These are phyloP conservation scores for Iodosphaeria phyllophila DNA, from an alignment of 2,329 filamentous ascomycete species.

Conservation along the genomic window DNA sequence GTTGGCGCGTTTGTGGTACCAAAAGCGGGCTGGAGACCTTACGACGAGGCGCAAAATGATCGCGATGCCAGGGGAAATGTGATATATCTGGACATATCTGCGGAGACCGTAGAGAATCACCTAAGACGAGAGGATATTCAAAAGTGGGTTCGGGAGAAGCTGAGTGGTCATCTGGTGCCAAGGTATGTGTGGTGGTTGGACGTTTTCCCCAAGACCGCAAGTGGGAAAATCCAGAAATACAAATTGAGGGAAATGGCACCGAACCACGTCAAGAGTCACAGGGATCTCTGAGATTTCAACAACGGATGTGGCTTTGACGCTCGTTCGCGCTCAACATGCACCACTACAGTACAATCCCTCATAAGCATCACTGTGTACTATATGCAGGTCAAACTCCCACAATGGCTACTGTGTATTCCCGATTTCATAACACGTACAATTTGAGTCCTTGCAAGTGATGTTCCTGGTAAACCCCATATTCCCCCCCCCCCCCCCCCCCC, in stretches of 20 bases:
- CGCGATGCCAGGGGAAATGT: slow-evolving; percentile 6
- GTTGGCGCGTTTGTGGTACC: slow-evolving; percentile 69
- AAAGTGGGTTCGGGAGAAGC: slow-evolving; percentile 49
- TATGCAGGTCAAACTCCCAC: no score
- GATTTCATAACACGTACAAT: no score
- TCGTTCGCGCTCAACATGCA: no score
- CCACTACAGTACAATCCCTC: no score
- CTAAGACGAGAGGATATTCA: slow-evolving; percentile 42
- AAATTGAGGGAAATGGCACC: slow-evolving; percentile 52
- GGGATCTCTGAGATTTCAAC: not conserved
- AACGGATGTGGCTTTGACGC: no score
- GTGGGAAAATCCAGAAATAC: slow-evolving; percentile 94
- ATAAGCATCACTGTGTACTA: no score
- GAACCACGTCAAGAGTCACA: slow-evolving; percentile 5
- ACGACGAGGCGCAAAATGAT: slow-evolving; percentile 9
- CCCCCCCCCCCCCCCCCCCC: no score
- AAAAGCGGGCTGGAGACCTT: slow-evolving; percentile 16
- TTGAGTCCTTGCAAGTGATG: no score
- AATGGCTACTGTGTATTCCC: no score
- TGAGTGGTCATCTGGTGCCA: slow-evolving; percentile 65
- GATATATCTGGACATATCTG: slow-evolving; percentile 4
- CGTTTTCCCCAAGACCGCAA: slow-evolving; percentile 85
- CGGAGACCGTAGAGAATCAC: slow-evolving; percentile 6
- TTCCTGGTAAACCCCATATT: no score
- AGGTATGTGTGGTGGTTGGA: slow-evolving; percentile 78